A percentile compares a stretch with the other conserved stretches of the same genome.
These are phyloP conservation scores for Chaetomium cochliodes DNA, from an alignment of 495 filamentous ascomycete genomes.

Conservation along the genomic window DNA sequence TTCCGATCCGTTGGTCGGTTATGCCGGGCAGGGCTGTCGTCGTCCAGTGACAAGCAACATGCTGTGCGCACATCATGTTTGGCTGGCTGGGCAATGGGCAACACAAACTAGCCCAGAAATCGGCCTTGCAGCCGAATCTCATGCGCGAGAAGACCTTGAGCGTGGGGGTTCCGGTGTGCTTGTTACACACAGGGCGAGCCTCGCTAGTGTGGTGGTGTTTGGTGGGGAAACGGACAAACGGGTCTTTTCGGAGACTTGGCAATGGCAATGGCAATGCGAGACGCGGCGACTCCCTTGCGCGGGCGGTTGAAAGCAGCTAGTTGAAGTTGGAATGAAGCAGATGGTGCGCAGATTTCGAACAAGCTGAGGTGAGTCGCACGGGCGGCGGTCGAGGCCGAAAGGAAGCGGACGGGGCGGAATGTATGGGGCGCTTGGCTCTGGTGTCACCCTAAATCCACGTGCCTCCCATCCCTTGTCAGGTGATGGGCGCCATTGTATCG, in stretches of 20 bases:
- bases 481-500: conserved; percentile 10
- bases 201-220: not conserved
- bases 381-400: not conserved
- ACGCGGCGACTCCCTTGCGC: too few relatives aligned
- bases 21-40: not conserved
- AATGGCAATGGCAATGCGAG: too few relatives aligned
- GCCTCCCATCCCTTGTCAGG: conserved; percentile 10
- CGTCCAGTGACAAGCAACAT: not conserved
- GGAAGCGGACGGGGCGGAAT: not conserved
- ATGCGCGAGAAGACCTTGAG: not conserved
- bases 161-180: not conserved
- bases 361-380: conserved; percentile 17
- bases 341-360: not conserved
- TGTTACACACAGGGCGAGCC: not conserved
- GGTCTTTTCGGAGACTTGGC: not conserved
- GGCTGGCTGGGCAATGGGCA: too few relatives aligned
- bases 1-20: not conserved
- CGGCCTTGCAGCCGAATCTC: too few relatives aligned
- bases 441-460: conserved; percentile 16
- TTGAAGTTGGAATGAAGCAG: conserved; percentile 19
- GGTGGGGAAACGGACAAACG: not conserved
- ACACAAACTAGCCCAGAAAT: too few relatives aligned
- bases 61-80: too few relatives aligned
- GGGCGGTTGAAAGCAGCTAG: too few relatives aligned
- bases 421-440: conserved; percentile 3